These are phyloP conservation scores for Ustilago esculenta DNA, from an alignment of 1,284 basidiomycete species.

Conservation along the genomic window DNA sequence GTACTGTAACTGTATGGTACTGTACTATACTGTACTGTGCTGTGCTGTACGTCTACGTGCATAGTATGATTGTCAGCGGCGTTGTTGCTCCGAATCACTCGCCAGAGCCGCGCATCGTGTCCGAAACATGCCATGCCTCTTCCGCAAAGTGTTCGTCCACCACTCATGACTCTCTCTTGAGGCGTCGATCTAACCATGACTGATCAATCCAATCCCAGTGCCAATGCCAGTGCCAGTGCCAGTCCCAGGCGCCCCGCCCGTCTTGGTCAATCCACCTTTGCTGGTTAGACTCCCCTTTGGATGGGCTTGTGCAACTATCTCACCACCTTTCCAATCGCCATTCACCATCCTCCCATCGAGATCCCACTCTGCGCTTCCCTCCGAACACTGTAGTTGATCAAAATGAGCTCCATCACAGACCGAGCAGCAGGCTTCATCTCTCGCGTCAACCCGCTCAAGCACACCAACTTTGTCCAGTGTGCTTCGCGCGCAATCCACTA, in stretches of 20 bases:
- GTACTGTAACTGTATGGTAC: too few species aligned
- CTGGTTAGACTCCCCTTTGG: too few species aligned
- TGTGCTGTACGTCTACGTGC: conserved; percentile 8
- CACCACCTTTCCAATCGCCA: too few species aligned
- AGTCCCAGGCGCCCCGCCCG: not conserved
- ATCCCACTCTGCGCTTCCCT: not conserved
- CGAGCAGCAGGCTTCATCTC: conserved; percentile 38
- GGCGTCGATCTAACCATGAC: not conserved
- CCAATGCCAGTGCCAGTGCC: too few species aligned
- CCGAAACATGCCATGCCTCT: conserved; percentile 14
- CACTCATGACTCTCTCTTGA: not conserved
- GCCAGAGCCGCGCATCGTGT: conserved; percentile 17
- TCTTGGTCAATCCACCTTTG: too few species aligned
- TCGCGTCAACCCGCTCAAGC: conserved; percentile 42
- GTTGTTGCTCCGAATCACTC: too few species aligned
- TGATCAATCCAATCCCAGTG: conserved; percentile 6
- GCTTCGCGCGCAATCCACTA: conserved; percentile 32
- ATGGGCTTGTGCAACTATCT: too few species aligned
- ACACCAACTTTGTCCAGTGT: conserved; percentile 29
- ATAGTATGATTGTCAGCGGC: not conserved
- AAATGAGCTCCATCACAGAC: conserved; percentile 37
- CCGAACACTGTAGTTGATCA: not conserved
- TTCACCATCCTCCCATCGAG: not conserved
- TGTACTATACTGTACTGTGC: too few species aligned
- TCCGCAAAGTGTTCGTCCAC: not conserved